These are phyloP conservation scores for Rhynchospora pubera DNA, from an alignment of 176 grass and related monocot species.

Conservation along the genomic window DNA sequence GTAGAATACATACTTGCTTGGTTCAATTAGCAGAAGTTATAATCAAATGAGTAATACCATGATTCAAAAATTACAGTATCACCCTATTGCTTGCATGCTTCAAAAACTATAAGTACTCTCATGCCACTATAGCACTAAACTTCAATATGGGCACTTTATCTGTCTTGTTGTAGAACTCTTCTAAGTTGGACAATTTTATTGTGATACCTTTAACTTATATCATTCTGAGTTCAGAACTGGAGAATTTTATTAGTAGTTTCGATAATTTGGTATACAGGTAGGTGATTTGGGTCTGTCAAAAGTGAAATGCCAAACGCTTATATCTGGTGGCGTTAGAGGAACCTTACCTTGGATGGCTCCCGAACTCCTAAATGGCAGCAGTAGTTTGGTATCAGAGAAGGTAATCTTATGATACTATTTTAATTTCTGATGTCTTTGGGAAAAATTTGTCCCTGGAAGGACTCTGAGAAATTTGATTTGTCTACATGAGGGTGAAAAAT, in stretches of 20 bases:
- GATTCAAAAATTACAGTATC: neutral
- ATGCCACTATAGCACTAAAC: neutral
- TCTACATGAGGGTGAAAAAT: neutral
- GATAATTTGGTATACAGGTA: slow-evolving; percentile 41
- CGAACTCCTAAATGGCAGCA: slow-evolving; percentile 85
- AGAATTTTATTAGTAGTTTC: neutral
- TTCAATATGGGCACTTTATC: neutral
- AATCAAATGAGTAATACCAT: neutral
- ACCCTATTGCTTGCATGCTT: neutral
- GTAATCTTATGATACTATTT: slow-evolving; percentile 24
- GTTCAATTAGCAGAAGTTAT: neutral
- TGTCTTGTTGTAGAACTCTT: neutral
- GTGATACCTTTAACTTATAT: neutral
- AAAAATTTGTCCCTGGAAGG: neutral
- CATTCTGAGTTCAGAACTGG: neutral
- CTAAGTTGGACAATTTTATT: neutral
- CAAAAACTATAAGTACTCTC: neutral
- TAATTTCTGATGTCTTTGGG: slow-evolving; percentile 5
- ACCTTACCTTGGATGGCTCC: slow-evolving; percentile 97
- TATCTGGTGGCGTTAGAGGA: slow-evolving; percentile 91
- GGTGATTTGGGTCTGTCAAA: slow-evolving; percentile 97
- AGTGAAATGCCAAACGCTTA: slow-evolving; percentile 89
- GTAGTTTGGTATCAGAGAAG: slow-evolving; percentile 89
- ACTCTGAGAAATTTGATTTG: neutral
- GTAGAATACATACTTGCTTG: neutral